Percentiles rank a stretch among this genome's conserved stretches.
Conservation (phyloP, 371 early-diverging fungal genomes). For the Encephalitozoon intestinalis region DNA sequence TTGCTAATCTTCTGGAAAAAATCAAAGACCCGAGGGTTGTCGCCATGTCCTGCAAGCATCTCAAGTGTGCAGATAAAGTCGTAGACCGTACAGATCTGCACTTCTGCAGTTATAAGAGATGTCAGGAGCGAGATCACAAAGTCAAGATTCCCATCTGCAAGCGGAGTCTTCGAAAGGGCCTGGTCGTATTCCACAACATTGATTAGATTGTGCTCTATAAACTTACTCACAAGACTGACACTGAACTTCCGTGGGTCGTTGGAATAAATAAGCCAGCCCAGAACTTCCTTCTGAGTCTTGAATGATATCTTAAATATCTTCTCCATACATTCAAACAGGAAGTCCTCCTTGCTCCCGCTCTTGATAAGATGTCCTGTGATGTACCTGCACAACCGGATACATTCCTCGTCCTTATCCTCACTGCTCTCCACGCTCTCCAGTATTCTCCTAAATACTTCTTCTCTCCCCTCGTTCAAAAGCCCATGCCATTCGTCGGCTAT, state of each 20-base stretch:
- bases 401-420: slow-evolving; percentile 37
- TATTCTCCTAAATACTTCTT: slow-evolving; percentile 25
- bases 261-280: slow-evolving; percentile 60
- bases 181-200: slow-evolving; percentile 59
- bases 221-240: slow-evolving; percentile 48
- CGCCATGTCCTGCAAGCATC: slow-evolving; percentile 47
- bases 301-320: slow-evolving; percentile 54
- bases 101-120: slow-evolving; percentile 35
- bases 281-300: slow-evolving; percentile 54
- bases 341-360: slow-evolving; percentile 36
- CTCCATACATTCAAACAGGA: slow-evolving; percentile 53
- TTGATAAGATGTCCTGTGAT: slow-evolving; percentile 45
- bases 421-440: background rate
- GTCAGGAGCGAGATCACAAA: slow-evolving; percentile 49
- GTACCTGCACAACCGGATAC: slow-evolving; percentile 47
- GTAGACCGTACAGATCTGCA: slow-evolving; percentile 56
- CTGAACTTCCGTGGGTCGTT: slow-evolving; percentile 56
- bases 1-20: slow-evolving; percentile 48
- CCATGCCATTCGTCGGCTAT: slow-evolving; percentile 43
- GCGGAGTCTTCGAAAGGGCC: slow-evolving; percentile 43
- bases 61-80: slow-evolving; percentile 61
- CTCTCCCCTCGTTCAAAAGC: slow-evolving; percentile 8
- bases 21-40: slow-evolving; percentile 37
- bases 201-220: slow-evolving; percentile 57
- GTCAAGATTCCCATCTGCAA: slow-evolving; percentile 42